These are phyloP conservation scores for Oenanthe sinensis DNA, from an alignment of 129 eudicot species.

Conservation along the genomic window DNA sequence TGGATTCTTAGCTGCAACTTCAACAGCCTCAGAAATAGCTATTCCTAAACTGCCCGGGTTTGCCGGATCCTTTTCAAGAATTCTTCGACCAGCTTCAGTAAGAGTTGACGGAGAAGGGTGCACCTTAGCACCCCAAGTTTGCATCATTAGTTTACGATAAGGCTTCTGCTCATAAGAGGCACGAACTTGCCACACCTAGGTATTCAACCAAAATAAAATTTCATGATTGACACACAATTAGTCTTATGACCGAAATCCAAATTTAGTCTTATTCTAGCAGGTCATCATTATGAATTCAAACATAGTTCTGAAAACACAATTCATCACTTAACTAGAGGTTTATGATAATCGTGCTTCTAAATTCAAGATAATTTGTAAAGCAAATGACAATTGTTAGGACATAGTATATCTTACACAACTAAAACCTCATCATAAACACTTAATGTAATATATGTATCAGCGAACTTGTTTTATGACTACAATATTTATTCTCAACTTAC, in stretches of 20 bases:
- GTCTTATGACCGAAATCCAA: not conserved
- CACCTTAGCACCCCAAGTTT: slow-evolving; percentile 96
- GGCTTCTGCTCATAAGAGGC: slow-evolving; percentile 96
- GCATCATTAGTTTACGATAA: slow-evolving; percentile 89
- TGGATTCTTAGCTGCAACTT: slow-evolving; percentile 55
- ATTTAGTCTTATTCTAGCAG: not conserved
- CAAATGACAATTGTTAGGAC: no score
- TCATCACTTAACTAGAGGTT: not conserved
- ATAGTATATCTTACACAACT: not conserved
- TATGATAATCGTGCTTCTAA: not conserved
- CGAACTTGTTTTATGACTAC: not conserved
- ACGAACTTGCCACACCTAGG: slow-evolving; percentile 95
- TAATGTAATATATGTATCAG: not conserved
- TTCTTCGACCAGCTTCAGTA: slow-evolving; percentile 67
- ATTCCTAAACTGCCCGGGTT: slow-evolving; percentile 95
- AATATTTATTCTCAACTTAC: slow-evolving; percentile 29
- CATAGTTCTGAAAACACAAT: not conserved
- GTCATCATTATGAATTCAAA: no score
- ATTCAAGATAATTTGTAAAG: not conserved
- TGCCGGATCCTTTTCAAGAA: slow-evolving; percentile 66
- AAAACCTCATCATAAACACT: not conserved
- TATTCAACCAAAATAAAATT: slow-evolving; percentile 6
- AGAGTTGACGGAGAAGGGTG: slow-evolving; percentile 82
- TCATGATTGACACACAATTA: not conserved
- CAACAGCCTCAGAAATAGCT: slow-evolving; percentile 95